Evolutionary conservation across 306 rosid genomes (phyloP), one percentile per base, ranked within the genome.

Genomic region (Lathyrus oleraceus): DNA sequence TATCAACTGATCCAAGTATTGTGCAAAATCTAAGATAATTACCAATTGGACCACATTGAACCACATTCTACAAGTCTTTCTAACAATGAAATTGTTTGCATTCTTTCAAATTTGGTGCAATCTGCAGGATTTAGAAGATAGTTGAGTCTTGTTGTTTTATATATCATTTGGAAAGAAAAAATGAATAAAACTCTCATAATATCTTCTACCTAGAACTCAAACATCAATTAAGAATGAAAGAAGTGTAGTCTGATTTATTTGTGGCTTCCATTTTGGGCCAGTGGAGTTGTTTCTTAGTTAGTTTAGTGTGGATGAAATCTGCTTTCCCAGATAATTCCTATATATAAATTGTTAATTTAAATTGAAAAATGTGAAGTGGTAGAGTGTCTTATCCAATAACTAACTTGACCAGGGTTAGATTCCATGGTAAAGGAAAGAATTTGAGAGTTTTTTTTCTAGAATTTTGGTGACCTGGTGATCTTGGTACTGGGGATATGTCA

Each of bases 41-140:
- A 67, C 53, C 36, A 61, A 47, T 59, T 58, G 13, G 11, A 17
- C 57, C 27, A 17, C 62, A 75, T 44, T 21, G 23, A 47, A 47
- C 30, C 53, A 43, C 49, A 28, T 59, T 75, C 21, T 51, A 32
- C 48, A 57, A 14, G 35, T 25, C 13, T 21, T 74, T 25, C 17
- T 21, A 28, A 47, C 47, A 53, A 65, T 4, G 63, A 39, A 65
- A 65, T 25, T 12, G 13, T 3, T 40, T 56, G 30, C 39, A 36
- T 59, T 47, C 10, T 38, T 75, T 76, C 45, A 60, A 48, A 68
- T 23, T 17, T 76, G 21, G 30, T 54, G 66, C 49, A 66, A 28
- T 66, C 44, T 75, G 21, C 68, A 56, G 42, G 73, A 20, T 66
- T 44, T 57, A 74, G 38, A 27, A 7, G 54, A 35, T 44, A 57